Conservation (phyloP, 495 filamentous ascomycete genomes). For the Penicillium canariense region DNA sequence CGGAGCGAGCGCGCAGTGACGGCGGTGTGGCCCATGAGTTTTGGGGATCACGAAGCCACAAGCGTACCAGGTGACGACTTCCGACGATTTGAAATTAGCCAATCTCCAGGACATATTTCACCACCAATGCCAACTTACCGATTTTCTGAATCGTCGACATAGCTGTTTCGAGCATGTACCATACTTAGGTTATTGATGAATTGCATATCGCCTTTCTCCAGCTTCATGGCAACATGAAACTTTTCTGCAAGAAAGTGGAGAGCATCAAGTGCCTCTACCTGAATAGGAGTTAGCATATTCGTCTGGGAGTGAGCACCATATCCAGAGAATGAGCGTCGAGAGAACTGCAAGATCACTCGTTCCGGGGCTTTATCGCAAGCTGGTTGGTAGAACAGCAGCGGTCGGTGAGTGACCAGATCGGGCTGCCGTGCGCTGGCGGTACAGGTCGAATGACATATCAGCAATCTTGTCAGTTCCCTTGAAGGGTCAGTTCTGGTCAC, state of each 20-base stretch:
- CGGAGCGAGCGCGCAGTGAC: too few species aligned
- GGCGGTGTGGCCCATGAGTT: too few species aligned
- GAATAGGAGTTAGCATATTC: constrained; percentile 54
- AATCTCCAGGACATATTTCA: too few species aligned
- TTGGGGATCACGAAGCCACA: too few species aligned
- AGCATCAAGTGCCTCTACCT: constrained; percentile 63
- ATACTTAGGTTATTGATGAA: constrained; percentile 70
- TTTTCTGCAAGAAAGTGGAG: constrained; percentile 58
- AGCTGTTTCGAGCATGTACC: constrained; percentile 46
- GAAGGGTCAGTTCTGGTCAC: too few species aligned
- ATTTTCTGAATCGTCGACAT: too few species aligned
- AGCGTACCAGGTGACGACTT: too few species aligned
- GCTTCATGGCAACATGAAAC: constrained; percentile 45
- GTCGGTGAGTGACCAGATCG: constrained; percentile 6
- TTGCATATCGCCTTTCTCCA: constrained; percentile 65
- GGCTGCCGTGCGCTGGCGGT: too few species aligned
- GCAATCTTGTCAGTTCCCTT: constrained; percentile 1
- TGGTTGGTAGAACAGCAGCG: constrained; percentile 39
- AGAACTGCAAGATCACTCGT: constrained; percentile 51
- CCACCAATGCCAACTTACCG: too few species aligned
- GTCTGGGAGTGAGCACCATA: constrained; percentile 47
- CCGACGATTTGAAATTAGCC: too few species aligned
- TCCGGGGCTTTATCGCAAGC: constrained; percentile 37
- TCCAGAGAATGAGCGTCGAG: constrained; percentile 54
- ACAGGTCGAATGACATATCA: constrained; percentile 12